These are phyloP conservation scores for Fusarium poae DNA, from an alignment of 2,329 filamentous ascomycete genomes.

Conservation along the genomic window DNA sequence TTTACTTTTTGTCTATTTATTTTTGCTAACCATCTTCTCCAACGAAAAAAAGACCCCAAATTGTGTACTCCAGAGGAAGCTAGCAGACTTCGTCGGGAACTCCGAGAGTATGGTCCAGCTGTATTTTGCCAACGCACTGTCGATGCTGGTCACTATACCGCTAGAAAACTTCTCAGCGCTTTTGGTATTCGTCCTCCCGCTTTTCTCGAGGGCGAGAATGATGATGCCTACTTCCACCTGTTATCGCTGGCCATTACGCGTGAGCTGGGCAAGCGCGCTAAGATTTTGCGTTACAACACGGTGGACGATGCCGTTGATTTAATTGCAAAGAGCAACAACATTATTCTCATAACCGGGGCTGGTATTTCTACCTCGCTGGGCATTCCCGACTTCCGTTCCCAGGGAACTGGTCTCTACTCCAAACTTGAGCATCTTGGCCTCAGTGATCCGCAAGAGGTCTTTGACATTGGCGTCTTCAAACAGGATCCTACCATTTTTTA, in stretches of 20 bases:
- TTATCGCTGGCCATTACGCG: constrained; percentile 82
- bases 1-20: not conserved
- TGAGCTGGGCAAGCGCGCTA: constrained; percentile 84
- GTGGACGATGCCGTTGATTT: constrained; percentile 88
- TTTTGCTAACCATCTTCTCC: constrained; percentile 23
- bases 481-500: constrained; percentile 93
- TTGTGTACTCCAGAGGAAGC: constrained; percentile 78
- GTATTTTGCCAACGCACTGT: constrained; percentile 82
- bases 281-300: constrained; percentile 83
- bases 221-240: constrained; percentile 80
- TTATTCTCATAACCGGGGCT: constrained; percentile 93
- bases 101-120: constrained; percentile 81
- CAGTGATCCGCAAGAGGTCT: constrained; percentile 92
- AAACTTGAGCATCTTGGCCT: constrained; percentile 82
- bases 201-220: constrained; percentile 76
- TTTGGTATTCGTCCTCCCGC: constrained; percentile 82
- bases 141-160: constrained; percentile 75
- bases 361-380: constrained; percentile 97
- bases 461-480: constrained; percentile 89
- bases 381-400: constrained; percentile 96
- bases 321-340: constrained; percentile 80
- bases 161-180: constrained; percentile 86
- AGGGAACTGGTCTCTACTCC: constrained; percentile 91
- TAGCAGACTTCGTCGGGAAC: constrained; percentile 73
- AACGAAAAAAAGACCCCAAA: constrained; percentile 56